Percentiles rank a stretch among this genome's conserved stretches.
Conservation (phyloP, 2,329 filamentous ascomycete genomes). For the Epicoccum nigrum region DNA sequence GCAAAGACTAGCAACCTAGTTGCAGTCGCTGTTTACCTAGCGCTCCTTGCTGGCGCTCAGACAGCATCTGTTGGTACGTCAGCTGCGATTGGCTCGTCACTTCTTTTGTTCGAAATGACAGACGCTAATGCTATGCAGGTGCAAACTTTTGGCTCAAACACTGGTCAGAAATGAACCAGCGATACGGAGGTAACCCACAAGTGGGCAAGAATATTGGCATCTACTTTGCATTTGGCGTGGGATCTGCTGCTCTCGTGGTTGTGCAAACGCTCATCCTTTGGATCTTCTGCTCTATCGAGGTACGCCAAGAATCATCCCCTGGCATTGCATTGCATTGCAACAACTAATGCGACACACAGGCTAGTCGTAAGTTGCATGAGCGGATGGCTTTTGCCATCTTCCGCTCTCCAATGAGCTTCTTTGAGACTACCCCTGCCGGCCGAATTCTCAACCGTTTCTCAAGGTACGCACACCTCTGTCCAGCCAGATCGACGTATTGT, state of each 20-base stretch:
- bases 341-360: slow-evolving; percentile 57
- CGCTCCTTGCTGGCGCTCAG: slow-evolving; percentile 79
- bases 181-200: slow-evolving; percentile 70
- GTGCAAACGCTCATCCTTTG: slow-evolving; percentile 92
- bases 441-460: slow-evolving; percentile 97
- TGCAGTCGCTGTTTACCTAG: slow-evolving; percentile 80
- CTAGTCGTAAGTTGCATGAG: slow-evolving; percentile 94
- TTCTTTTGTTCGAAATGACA: slow-evolving; percentile 24
- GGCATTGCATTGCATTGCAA: slow-evolving; percentile 16
- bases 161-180: slow-evolving; percentile 83
- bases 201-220: slow-evolving; percentile 92
- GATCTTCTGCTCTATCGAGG: slow-evolving; percentile 99
- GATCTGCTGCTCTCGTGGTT: slow-evolving; percentile 82
- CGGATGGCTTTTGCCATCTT: slow-evolving; percentile 98
- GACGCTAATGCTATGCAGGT: slow-evolving; percentile 54
- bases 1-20: slow-evolving; percentile 90
- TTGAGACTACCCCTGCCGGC: slow-evolving; percentile 96
- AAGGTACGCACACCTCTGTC: slow-evolving; percentile 67
- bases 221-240: slow-evolving; percentile 93
- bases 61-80: slow-evolving; percentile 75
- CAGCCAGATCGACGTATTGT: background rate
- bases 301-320: slow-evolving; percentile 51
- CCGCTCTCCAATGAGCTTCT: slow-evolving; percentile 97
- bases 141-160: slow-evolving; percentile 92
- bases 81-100: slow-evolving; percentile 25